Evolutionary conservation across 108 stramenopile genomes (phyloP), one percentile per base, ranked within the genome.

Genomic region (Discostella pseudostelligera): DNA sequence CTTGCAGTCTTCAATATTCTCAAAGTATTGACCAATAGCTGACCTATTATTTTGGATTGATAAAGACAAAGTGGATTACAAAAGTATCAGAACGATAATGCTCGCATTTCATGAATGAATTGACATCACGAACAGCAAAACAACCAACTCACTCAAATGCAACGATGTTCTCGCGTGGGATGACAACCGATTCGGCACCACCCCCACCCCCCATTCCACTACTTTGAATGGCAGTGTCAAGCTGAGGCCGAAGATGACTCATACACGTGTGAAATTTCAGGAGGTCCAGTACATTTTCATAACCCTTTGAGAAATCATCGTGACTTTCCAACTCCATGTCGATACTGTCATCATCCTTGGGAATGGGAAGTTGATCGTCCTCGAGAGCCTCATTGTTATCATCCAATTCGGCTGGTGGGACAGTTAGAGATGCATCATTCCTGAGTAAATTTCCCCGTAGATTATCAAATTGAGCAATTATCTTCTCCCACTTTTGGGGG

Each of bases 251-350:
- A 1, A 78, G 46, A 56, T 56, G 53, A 62, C 77, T 78, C 67
- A 78, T 60, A 39, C 77, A 78, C 20, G 46, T 17, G 44, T 78
- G 69, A 56, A 78, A 71, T 56, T 67, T 70, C 59, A 78, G 40
- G 25, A 9, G 55, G 24, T 62, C 55, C 59, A 59, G 19, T 51
- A 78, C 55, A 16, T 48, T 37, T 12, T 35, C 14, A 35, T 64
- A 78, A 12, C 14, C 11, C 19, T 47, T 28, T n/a, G 53, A 35
- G 40, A 78, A 78, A 21, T 57, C 65, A n/a, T 36, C 54, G 9
- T 32, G 42, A n/a, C 68, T 70, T 59, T 25, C 78, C 9, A 42
- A 24, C 26, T 32, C 48, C 51, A 49, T 35, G 43, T 80, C 35
- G 36, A 71, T 25, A 22, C 42, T 44, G 14, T 76, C 70, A 42